Evolutionary conservation across 2,329 filamentous ascomycete species (phyloP), one percentile per base, ranked within the genome.

Genomic region (Talaromyces atroroseus): DNA sequence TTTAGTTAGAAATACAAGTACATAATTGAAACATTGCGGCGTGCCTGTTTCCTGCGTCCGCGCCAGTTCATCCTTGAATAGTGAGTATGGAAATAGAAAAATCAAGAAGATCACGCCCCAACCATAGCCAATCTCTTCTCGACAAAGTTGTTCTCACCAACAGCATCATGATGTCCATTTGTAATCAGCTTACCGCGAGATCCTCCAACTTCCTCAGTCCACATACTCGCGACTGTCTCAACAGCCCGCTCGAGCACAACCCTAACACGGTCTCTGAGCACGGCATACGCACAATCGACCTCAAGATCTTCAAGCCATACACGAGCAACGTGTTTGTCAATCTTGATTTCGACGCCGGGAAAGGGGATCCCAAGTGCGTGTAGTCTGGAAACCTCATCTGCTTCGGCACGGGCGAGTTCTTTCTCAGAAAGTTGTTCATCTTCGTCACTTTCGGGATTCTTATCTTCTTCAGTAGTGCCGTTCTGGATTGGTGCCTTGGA

Each of bases 241-340:
- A 92, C 87, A 0, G 89, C 92, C 62, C 91, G 81, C 71, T 97
- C 92, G 11, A 96, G 89, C 8, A 99, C 90, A 1, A 90, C 90
- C 64, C 88, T 82, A 5, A 99, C 89, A 58, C 94, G 81, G 71
- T 95, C 92, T 48, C 85, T 85, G 66, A 96, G 82, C 18, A 90
- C 84, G 61, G 85, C 83, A 61, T 90, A 90, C 54, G 76, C 76
- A 70, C 90, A 95, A 73, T 97, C 94, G 4, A 99, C 89, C 64
- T 95, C 90, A 46, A 97, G 74, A 63, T 89, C 85, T 78, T 97
- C 94, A 40, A 99, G 77, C 92, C 92, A 97, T 6, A 99, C 87
- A 60, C 84, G 88, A 6, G 92, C 94, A 53, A 87, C 80, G 74
- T 91, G 87, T 75, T 90, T 94, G 65, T 97, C 92, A 3, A 96